phyloP scores from a whole-genome alignment of 2,329 filamentous ascomycete species.

The Colletotrichum euphorbiae region DNA sequence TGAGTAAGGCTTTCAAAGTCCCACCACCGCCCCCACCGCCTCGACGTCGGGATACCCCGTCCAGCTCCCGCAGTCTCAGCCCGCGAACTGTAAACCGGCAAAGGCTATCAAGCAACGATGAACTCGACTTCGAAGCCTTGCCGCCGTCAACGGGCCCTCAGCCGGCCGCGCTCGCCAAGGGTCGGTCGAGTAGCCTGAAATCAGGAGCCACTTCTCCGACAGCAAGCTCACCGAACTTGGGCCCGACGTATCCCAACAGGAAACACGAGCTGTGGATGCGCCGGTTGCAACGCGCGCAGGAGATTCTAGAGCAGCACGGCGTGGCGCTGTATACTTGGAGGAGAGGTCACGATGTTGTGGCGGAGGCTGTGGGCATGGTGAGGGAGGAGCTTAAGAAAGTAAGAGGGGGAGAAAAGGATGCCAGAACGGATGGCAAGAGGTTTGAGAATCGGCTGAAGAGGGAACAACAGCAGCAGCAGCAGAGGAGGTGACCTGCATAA shows the following conservation, averaged over 20 bases:
- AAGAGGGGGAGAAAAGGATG: constrained; percentile 43
- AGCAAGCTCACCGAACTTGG: constrained; percentile 48
- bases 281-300: constrained; percentile 73
- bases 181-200: constrained; percentile 44
- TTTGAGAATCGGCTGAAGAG: constrained; percentile 38
- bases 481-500: not conserved
- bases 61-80: constrained; percentile 48
- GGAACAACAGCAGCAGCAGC: constrained; percentile 33
- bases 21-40: constrained; percentile 61
- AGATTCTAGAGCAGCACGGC: constrained; percentile 70
- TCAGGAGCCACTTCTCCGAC: constrained; percentile 50
- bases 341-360: constrained; percentile 75
- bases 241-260: constrained; percentile 63
- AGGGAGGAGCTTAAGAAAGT: constrained; percentile 63
- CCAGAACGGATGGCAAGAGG: constrained; percentile 38
- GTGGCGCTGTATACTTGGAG: constrained; percentile 81
- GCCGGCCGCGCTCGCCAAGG: constrained; percentile 43
- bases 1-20: constrained; percentile 34
- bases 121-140: constrained; percentile 56
- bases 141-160: constrained; percentile 46
- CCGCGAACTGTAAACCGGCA: constrained; percentile 49
- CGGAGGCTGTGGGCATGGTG: constrained; percentile 74
- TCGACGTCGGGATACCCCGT: constrained; percentile 57
- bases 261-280: constrained; percentile 79
- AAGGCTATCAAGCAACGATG: constrained; percentile 51